Conservation (phyloP, 768 basidiomycete species). For the Trametes punicea region DNA sequence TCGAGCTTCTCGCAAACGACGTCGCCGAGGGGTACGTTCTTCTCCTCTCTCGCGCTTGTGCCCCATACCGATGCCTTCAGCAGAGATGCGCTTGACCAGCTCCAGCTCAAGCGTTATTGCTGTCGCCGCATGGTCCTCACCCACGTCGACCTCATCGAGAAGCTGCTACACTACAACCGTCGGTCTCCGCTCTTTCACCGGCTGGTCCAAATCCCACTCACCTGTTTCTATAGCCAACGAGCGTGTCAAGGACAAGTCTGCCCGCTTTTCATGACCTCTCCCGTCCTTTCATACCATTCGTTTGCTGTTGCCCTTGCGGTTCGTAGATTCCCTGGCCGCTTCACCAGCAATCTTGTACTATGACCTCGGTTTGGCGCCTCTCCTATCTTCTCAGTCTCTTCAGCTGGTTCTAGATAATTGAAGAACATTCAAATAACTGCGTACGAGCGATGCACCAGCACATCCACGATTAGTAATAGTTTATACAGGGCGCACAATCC, state of each 20-base stretch:
- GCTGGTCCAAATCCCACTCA: not conserved
- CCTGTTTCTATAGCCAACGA: conserved; percentile 9
- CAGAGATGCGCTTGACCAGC: conserved; percentile 86
- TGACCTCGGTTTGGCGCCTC: no score
- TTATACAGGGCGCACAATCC: no score
- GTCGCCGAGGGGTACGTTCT: conserved; percentile 80
- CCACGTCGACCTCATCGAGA: conserved; percentile 97
- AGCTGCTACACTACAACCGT: conserved; percentile 96
- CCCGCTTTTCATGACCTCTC: not conserved
- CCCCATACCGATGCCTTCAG: not conserved
- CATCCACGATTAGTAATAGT: no score
- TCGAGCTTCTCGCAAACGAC: conserved; percentile 76
- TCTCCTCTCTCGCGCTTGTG: not conserved
- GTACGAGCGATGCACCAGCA: no score
- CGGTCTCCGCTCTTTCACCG: conserved; percentile 28
- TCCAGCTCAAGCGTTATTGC: conserved; percentile 92
- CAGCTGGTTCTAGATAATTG: no score
- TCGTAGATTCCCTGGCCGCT: no score
- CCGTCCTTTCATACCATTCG: not conserved
- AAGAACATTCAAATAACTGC: no score
- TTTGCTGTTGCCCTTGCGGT: not conserved
- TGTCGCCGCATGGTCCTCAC: conserved; percentile 97
- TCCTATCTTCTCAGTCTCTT: no score
- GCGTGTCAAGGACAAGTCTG: conserved; percentile 3
- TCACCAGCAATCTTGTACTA: no score